Conservation (phyloP, 495 filamentous ascomycete species). For the Penicillium cataractarum region DNA sequence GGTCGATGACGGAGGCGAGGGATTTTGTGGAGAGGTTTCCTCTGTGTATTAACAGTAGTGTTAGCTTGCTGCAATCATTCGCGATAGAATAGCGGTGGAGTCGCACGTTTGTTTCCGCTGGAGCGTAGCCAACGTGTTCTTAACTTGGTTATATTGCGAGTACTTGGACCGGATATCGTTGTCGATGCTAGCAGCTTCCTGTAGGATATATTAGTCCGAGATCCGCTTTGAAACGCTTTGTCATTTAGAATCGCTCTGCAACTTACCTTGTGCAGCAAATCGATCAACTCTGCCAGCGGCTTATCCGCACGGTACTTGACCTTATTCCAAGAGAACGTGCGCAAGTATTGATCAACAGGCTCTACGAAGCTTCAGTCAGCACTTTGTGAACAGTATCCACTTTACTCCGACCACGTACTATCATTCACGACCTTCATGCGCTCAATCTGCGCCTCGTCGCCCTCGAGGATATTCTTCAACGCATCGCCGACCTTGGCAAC, state of each 20-base stretch:
- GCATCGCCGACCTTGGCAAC: constrained; percentile 89
- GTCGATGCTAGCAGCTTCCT: constrained; percentile 87
- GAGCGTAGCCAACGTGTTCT: constrained; percentile 75
- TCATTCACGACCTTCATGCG: constrained; percentile 95
- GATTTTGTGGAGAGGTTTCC: constrained; percentile 95
- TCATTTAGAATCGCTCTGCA: not conserved
- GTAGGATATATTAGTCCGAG: not conserved
- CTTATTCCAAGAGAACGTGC: constrained; percentile 92
- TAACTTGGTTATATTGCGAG: constrained; percentile 87
- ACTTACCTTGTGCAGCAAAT: constrained; percentile 79
- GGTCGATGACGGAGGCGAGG: constrained; percentile 83
- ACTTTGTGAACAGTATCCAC: not conserved
- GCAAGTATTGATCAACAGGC: constrained; percentile 89
- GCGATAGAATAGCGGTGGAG: not conserved
- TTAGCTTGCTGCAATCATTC: constrained; percentile 20
- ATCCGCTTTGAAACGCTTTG: not conserved
- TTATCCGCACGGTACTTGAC: constrained; percentile 94
- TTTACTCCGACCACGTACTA: constrained; percentile 60
- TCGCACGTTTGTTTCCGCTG: constrained; percentile 84
- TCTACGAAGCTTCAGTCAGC: constrained; percentile 53
- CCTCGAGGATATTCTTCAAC: constrained; percentile 75
- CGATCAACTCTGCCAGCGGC: constrained; percentile 80
- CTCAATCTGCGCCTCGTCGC: constrained; percentile 78
- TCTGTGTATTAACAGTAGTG: constrained; percentile 42
- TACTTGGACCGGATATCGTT: constrained; percentile 93